These are phyloP conservation scores for Piper betle DNA, from an alignment of 164 flowering plant genomes.

Conservation along the genomic window DNA sequence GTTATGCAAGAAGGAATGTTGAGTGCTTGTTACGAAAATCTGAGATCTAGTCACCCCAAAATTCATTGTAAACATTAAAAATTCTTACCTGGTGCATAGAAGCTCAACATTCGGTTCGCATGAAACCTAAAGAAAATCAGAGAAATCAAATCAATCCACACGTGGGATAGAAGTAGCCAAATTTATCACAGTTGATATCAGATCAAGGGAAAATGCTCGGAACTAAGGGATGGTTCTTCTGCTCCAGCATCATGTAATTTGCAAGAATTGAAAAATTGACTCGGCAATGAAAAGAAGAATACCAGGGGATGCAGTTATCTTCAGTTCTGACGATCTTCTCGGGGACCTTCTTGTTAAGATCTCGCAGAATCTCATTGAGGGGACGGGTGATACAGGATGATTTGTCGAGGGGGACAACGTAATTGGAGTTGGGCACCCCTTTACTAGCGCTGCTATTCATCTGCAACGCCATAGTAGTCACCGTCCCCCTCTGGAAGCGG, in stretches of 20 bases:
- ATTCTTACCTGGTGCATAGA: conserved; percentile 69
- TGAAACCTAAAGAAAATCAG: conserved; percentile 49
- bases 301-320: conserved; percentile 54
- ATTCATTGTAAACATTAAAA: too few relatives aligned
- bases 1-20: too few relatives aligned
- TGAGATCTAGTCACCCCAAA: too few relatives aligned
- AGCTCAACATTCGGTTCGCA: conserved; percentile 94
- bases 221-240: too few relatives aligned
- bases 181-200: too few relatives aligned
- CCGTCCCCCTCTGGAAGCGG: neutral
- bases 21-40: too few relatives aligned
- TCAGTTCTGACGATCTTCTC: conserved; percentile 45
- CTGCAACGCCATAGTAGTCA: conserved; percentile 2
- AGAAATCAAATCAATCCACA: conserved; percentile 1
- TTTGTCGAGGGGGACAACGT: conserved; percentile 81
- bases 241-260: too few relatives aligned
- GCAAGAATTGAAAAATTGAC: neutral
- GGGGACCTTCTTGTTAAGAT: conserved; percentile 84
- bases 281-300: too few relatives aligned
- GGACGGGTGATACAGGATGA: conserved; percentile 62
- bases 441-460: conserved; percentile 7
- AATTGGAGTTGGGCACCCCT: conserved; percentile 47
- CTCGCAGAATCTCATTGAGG: conserved; percentile 72
- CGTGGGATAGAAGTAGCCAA: too few relatives aligned
- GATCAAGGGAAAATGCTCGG: too few relatives aligned